Conservation (phyloP, 164 flowering plant genomes). For the Berberis vulgaris region DNA sequence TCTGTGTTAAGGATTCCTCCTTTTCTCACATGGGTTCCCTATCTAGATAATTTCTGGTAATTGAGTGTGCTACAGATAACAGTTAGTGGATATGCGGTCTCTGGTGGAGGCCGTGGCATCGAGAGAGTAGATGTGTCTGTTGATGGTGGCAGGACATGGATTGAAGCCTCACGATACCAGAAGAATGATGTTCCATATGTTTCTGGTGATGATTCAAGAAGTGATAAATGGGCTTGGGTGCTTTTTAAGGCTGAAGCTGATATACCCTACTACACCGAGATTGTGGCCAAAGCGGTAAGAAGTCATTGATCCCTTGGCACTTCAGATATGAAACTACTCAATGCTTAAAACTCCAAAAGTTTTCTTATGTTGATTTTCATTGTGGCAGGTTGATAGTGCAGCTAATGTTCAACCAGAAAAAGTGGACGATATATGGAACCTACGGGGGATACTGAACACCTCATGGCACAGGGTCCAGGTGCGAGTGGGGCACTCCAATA, state of each 20-base stretch:
- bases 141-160: slow-evolving; percentile 91
- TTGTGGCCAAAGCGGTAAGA: slow-evolving; percentile 89
- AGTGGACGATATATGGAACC: slow-evolving; percentile 75
- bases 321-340: neutral
- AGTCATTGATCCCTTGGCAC: neutral
- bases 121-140: slow-evolving; percentile 87
- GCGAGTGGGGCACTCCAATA: slow-evolving; percentile 52
- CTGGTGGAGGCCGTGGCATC: slow-evolving; percentile 97
- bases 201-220: slow-evolving; percentile 38
- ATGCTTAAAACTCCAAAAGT: neutral
- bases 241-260: slow-evolving; percentile 54
- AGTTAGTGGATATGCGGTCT: slow-evolving; percentile 78
- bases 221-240: slow-evolving; percentile 98
- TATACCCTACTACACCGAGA: slow-evolving; percentile 39
- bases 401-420: slow-evolving; percentile 89
- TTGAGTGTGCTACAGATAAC: slow-evolving; percentile 36
- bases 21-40: no score
- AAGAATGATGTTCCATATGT: slow-evolving; percentile 43
- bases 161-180: slow-evolving; percentile 77
- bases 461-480: slow-evolving; percentile 91
- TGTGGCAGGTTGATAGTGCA: slow-evolving; percentile 66
- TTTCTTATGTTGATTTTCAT: neutral
- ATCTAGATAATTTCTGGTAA: neutral
- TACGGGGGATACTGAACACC: slow-evolving; percentile 90
- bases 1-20: neutral